These are phyloP conservation scores for Cerioporus squamosus DNA, from an alignment of 1,284 basidiomycete species.

Conservation along the genomic window DNA sequence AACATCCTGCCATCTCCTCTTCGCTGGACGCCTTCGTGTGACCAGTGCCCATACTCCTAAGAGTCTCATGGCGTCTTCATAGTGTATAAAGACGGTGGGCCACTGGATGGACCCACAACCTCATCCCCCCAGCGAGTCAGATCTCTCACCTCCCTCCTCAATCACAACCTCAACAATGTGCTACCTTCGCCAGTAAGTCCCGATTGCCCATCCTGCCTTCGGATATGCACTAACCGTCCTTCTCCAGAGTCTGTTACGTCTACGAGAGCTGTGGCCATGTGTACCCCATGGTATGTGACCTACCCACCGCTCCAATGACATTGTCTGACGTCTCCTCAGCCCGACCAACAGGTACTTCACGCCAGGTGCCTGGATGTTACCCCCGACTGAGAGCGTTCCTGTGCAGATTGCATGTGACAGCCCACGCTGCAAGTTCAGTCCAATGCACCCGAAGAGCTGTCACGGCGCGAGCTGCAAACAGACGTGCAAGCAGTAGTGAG, in stretches of 20 bases:
- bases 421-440: constrained; percentile 32
- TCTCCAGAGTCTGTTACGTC: constrained; percentile 29
- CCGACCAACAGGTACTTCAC: constrained; percentile 16
- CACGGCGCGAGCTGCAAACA: constrained; percentile 29
- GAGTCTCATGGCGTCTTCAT: not conserved
- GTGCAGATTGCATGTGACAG: constrained; percentile 30
- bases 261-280: constrained; percentile 29
- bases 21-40: not conserved
- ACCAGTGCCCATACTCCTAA: not conserved
- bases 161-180: constrained; percentile 20
- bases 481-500: constrained; percentile 36
- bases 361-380: not conserved
- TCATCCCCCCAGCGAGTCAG: not conserved
- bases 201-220: not conserved
- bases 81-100: not conserved
- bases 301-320: not conserved
- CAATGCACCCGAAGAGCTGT: constrained; percentile 27
- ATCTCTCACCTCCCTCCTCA: not conserved
- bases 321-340: not conserved
- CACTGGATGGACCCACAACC: not conserved
- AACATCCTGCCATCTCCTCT: constrained; percentile 2
- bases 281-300: constrained; percentile 23
- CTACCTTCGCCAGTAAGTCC: constrained; percentile 29
- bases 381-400: not conserved
- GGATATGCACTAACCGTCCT: not conserved